Evolutionary conservation across 1,139 yeast species (phyloP).

Genomic region (Oligophagozyma castellii): DNA sequence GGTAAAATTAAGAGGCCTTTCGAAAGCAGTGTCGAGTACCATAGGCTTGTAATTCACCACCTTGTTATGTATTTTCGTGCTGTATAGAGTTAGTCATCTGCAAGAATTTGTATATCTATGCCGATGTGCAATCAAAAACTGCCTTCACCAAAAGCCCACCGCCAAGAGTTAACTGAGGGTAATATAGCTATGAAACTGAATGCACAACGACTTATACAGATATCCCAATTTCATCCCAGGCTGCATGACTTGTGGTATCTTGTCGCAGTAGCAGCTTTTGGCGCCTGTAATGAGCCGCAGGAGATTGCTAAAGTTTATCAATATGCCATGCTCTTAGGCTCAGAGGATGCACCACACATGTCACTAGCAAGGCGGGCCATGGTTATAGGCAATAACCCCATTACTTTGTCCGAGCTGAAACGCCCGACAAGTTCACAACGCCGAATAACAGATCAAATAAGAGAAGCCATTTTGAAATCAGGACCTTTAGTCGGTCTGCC

Average conservation of each 20-base stretch:
- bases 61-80: constrained; percentile 1
- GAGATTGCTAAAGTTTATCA: constrained; percentile 68
- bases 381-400: constrained; percentile 6
- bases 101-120: constrained; percentile 1
- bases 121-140: no score
- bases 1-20: no score
- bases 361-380: constrained; percentile 12
- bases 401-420: constrained; percentile 2
- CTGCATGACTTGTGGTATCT: constrained; percentile 54
- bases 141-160: no score
- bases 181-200: constrained; percentile 28
- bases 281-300: constrained; percentile 70
- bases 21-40: no score
- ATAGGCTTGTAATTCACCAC: no score
- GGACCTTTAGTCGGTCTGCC: constrained; percentile 74
- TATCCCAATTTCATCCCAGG: constrained; percentile 37
- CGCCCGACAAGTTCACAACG: constrained; percentile 14
- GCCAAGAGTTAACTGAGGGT: no score
- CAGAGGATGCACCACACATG: constrained; percentile 14
- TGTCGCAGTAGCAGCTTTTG: constrained; percentile 69
- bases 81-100: not conserved
- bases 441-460: constrained; percentile 38
- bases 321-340: constrained; percentile 49
- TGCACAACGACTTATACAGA: constrained; percentile 45
- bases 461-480: constrained; percentile 66